Evolutionary conservation across 208 protist species (phyloP), one percentile per base, ranked within the genome.

Genomic region (Crithidia acanthocephali): DNA sequence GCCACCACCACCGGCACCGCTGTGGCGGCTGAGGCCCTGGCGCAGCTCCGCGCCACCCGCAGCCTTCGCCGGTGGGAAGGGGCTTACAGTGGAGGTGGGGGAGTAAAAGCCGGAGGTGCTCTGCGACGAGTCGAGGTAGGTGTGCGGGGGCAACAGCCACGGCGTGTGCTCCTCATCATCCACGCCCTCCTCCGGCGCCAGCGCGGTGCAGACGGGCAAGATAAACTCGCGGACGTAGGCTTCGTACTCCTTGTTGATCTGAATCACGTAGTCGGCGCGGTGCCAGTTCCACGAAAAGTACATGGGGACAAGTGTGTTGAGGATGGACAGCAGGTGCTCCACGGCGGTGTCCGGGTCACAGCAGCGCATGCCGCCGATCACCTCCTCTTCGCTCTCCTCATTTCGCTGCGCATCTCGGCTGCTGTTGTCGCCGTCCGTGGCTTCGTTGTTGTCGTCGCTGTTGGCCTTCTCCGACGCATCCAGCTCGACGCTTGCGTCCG

Each of bases 271-370:
- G 37, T 93, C 85, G 16, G 79, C 89, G 18, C 75, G 74, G 61
- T 93, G 76, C 91, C 91, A 96, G 76, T 96, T 96, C 76, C 84
- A 96, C 30, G 87, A 94, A 63, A 96, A 96, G 69, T 96, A 96
- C 64, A 87, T 80, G 35, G 81, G 81, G n/a, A 91, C 77, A 20
- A 96, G 80, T 5, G 91, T 91, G 53, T 94, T 91, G 2, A 96
- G 62, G 45, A 96, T 87, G 11, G 65, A 73, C 18, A 96, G 60
- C 50, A 96, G 83, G 68, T 96, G 85, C 48, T 93, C 81, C 18
- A 94, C 86, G 22, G 79, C 81, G 32, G 74, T 81, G 27, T 90
- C 78, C 2, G 81, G 68, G 56, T 92, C 76, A 48, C 81, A 87
- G n/a, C 73, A 68, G 28, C 28, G 47, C 10, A 76, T 58, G 20